phyloP scores from a whole-genome alignment of 2,329 filamentous ascomycete species.

The Sporothrix curviconia region DNA sequence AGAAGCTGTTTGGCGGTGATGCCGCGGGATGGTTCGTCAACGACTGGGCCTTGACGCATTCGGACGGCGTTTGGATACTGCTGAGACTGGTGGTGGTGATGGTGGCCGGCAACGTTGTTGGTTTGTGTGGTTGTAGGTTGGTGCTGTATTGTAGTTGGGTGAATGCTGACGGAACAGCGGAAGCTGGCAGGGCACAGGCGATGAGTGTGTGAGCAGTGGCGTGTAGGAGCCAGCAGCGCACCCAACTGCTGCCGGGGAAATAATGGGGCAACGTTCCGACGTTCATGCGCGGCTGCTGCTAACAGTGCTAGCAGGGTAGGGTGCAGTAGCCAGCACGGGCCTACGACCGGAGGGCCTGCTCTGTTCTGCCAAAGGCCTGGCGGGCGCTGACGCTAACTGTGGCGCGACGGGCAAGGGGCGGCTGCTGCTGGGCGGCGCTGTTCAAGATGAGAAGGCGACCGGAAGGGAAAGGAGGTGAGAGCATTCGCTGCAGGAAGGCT shows the following conservation, averaged over 20 bases:
- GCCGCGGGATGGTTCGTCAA: background rate
- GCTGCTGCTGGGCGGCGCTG: background rate
- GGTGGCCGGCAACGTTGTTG: slow-evolving; percentile 15
- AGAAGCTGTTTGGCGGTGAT: too few relatives aligned
- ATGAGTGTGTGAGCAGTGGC: background rate
- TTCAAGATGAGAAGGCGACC: background rate
- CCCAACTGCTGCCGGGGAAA: slow-evolving; percentile 4
- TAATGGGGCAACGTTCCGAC: background rate
- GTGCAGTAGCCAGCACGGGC: background rate
- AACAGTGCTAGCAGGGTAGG: background rate
- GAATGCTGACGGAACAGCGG: slow-evolving; percentile 6
- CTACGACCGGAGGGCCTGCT: background rate
- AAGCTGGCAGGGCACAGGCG: background rate
- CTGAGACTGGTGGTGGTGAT: slow-evolving; percentile 17
- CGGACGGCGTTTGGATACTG: slow-evolving; percentile 12
- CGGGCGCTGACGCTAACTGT: slow-evolving; percentile 2
- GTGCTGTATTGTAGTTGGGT: background rate
- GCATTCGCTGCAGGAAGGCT: too few relatives aligned
- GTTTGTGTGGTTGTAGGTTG: background rate
- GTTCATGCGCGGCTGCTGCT: background rate
- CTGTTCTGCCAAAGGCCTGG: background rate
- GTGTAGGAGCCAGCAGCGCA: background rate
- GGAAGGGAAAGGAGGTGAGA: too few relatives aligned
- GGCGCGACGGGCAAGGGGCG: background rate
- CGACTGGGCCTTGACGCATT: background rate